Evolutionary conservation across 225 moss, liverwort and hornwort genomes (phyloP), one percentile per base, ranked within the genome.

Genomic region (Sphagnum tenellum): DNA sequence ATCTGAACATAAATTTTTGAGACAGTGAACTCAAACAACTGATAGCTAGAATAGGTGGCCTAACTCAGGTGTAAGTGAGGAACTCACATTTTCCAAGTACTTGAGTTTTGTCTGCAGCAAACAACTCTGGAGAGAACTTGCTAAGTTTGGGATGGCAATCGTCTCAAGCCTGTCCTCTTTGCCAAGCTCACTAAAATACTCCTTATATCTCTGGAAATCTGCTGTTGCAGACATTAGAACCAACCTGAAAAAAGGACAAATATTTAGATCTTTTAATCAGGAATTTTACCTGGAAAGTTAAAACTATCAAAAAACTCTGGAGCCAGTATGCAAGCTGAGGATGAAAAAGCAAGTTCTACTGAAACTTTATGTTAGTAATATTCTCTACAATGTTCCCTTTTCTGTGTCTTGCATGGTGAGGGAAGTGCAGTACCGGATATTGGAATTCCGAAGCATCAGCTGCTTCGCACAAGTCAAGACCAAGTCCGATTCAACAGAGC

Each of bases 201-300:
- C 81, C 71, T 84, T 81, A 54, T 84, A 88, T 69, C 69, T 74
- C 66, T 67, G 64, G 64, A 85, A 75, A 67, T 88, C 85, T 50
- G 88, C 85, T 9, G 85, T 88, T 58, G 88, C 88, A 12, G 88
- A 88, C 88, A 88, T 88, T 69, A 88, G 81, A 60, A 88, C 81
- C 66, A 88, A 79, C 69, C 88, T 88, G 71, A 48, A 68, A 57
- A 63, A 48, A 76, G 46, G 29, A 29, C 29, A 29, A 29, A 29
- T 29, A 29, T 1, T 29, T 29, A 29, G 29, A 0, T 29, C 29
- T 29, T 29, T 29, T 29, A 29, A 29, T 29, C 29, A 29, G 29
- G 29, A 29, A 0, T 29, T 29, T 29, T 29, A 29, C 29, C 29
- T 29, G 29, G 29, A 29, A 29, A 29, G 29, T 29, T 29, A 29